phyloP scores from a whole-genome alignment of 768 basidiomycete genomes.

The Suillus luteus region DNA sequence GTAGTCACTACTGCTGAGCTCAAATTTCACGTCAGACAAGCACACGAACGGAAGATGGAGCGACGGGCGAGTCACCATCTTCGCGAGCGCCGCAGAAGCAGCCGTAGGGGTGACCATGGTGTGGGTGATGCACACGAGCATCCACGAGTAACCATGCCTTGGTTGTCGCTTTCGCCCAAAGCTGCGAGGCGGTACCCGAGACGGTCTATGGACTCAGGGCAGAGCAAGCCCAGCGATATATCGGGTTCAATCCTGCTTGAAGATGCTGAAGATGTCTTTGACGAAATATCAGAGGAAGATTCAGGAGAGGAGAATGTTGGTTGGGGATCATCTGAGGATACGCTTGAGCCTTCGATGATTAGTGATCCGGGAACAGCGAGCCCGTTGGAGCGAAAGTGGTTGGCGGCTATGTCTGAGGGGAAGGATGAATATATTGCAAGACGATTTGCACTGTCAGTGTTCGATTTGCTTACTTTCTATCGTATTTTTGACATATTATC shows the following conservation, averaged over 20 bases:
- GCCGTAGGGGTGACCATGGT: constrained; percentile 22
- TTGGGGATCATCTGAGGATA: constrained; percentile 52
- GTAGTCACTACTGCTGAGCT: constrained; percentile 77
- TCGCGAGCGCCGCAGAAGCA: constrained; percentile 26
- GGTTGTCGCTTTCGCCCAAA: constrained; percentile 59
- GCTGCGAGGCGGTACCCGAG: constrained; percentile 48
- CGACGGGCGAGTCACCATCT: constrained; percentile 20
- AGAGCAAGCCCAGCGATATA: constrained; percentile 42
- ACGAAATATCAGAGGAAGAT: constrained; percentile 38
- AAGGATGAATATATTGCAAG: constrained; percentile 69
- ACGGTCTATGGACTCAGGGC: constrained; percentile 48
- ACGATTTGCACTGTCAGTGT: constrained; percentile 75
- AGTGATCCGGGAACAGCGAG: constrained; percentile 82
- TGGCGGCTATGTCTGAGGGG: constrained; percentile 87
- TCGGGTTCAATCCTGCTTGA: constrained; percentile 32
- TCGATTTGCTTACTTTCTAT: constrained; percentile 7
- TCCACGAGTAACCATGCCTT: constrained; percentile 35
- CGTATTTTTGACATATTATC: constrained; percentile 8
- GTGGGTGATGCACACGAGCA: constrained; percentile 10
- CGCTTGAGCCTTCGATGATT: constrained; percentile 65
- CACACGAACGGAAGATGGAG: constrained; percentile 40
- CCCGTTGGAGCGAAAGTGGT: constrained; percentile 76
- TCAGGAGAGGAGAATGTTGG: constrained; percentile 49
- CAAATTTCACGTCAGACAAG: constrained; percentile 65
- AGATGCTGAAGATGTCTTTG: constrained; percentile 34